A percentile compares a stretch with the other conserved stretches of the same genome.
Conservation (phyloP, 1,284 basidiomycete species). For the Sphagnurus paluster region DNA sequence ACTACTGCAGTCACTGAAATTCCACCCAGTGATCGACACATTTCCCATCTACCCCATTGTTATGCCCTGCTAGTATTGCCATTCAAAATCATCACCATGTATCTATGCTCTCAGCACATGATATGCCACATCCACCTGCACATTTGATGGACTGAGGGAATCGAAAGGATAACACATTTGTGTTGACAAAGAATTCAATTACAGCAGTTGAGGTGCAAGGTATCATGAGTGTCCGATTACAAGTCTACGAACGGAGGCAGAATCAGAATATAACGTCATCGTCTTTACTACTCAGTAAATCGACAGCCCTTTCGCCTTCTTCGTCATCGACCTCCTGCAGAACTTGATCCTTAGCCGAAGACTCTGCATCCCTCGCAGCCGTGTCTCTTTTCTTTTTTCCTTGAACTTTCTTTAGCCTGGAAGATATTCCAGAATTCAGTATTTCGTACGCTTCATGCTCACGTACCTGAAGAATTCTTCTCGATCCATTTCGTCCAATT, state of each 20-base stretch:
- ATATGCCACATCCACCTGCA: conserved; percentile 50
- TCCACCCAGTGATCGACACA: background rate
- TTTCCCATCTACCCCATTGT: conserved; percentile 2
- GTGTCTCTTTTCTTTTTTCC: conserved; percentile 93
- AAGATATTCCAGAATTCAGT: conserved; percentile 5
- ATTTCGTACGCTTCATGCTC: background rate
- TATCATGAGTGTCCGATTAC: conserved; percentile 19
- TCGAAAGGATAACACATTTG: background rate
- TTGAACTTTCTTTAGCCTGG: conserved; percentile 91
- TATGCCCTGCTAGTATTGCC: conserved; percentile 5
- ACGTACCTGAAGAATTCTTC: conserved; percentile 93
- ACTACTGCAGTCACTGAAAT: too few relatives aligned
- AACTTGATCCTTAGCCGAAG: conserved; percentile 20
- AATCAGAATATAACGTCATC: conserved; percentile 87
- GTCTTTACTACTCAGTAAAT: conserved; percentile 85
- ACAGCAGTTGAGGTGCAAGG: conserved; percentile 22
- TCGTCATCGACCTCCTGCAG: conserved; percentile 33
- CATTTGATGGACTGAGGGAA: conserved; percentile 1
- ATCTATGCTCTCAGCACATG: conserved; percentile 29
- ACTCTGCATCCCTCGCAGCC: conserved; percentile 45
- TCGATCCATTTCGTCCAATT: conserved; percentile 96
- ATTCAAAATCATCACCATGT: conserved; percentile 22
- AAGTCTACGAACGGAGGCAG: conserved; percentile 3
- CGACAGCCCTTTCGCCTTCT: conserved; percentile 35
- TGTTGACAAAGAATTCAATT: background rate